A percentile compares a stretch with the other conserved stretches of the same genome.
phyloP scores from a whole-genome alignment of 2,329 filamentous ascomycete genomes.

The Hypoxylon sp. region DNA sequence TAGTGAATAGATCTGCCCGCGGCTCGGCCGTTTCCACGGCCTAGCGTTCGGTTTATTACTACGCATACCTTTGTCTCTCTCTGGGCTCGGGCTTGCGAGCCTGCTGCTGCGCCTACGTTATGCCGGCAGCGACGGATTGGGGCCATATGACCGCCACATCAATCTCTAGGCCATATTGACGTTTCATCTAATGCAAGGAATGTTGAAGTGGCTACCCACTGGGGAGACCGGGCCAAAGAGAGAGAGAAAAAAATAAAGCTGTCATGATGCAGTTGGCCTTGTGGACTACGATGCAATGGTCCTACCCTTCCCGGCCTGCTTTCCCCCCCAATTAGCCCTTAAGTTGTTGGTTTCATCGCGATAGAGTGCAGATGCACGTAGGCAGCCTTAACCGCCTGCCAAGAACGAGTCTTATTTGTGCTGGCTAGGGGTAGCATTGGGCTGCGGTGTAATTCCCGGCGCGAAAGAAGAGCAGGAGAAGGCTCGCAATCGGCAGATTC shows the following conservation, averaged over 20 bases:
- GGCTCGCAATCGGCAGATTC: conserved; percentile 40
- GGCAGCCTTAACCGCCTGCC: conserved; percentile 44
- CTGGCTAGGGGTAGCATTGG: conserved; percentile 31
- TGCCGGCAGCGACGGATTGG: conserved; percentile 43
- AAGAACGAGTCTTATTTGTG: conserved; percentile 38
- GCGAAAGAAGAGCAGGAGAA: conserved; percentile 32
- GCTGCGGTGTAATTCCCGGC: conserved; percentile 45
- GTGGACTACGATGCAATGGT: conserved; percentile 22
- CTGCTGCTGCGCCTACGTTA: conserved; percentile 25
- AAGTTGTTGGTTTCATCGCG: conserved; percentile 35
- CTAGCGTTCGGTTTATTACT: conserved; percentile 40
- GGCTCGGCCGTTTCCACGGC: conserved; percentile 40
- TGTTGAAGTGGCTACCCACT: conserved; percentile 33
- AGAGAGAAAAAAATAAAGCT: too few relatives aligned
- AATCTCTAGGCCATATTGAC: conserved; percentile 39
- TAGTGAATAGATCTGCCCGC: conserved; percentile 11
- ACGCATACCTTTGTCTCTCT: conserved; percentile 14
- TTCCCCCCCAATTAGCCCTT: conserved; percentile 24
- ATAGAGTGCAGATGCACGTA: conserved; percentile 42
- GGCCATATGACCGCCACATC: conserved; percentile 42
- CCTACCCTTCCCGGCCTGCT: too few relatives aligned
- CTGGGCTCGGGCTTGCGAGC: conserved; percentile 25
- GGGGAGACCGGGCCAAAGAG: conserved; percentile 13
- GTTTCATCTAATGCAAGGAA: conserved; percentile 47
- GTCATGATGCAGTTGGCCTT: conserved; percentile 43